Evolutionary conservation across 1,139 yeast species (phyloP).

Genomic region (Pneumocystis murina): DNA sequence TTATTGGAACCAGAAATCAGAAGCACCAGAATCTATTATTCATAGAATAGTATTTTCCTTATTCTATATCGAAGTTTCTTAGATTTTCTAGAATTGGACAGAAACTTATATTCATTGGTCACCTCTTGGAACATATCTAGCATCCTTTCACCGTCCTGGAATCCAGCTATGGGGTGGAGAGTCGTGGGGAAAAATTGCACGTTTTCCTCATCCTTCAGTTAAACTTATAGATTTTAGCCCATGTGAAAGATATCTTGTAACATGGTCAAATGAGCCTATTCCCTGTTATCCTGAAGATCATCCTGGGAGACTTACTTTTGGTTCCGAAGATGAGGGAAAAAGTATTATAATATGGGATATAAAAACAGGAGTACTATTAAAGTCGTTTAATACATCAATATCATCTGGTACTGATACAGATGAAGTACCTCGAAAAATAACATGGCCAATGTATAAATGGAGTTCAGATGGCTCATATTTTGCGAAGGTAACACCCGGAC

Average conservation of each 20-base stretch:
- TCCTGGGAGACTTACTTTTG: conserved; percentile 60
- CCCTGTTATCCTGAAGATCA: conserved; percentile 49
- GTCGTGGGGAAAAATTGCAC: conserved; percentile 54
- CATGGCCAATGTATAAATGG: conserved; percentile 98
- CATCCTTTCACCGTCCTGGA: conserved; percentile 89
- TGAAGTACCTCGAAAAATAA: conserved; percentile 34
- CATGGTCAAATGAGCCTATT: conserved; percentile 80
- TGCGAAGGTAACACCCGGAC: conserved; percentile 91
- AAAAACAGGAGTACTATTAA: conserved; percentile 63
- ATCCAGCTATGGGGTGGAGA: conserved; percentile 94
- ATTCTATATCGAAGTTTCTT: not conserved
- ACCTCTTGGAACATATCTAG: conserved; percentile 80
- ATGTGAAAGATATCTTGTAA: conserved; percentile 74
- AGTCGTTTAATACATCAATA: conserved; percentile 85
- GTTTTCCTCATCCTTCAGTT: conserved; percentile 80
- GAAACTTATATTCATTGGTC: conserved; percentile 80
- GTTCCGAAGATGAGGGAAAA: conserved; percentile 82
- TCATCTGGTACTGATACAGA: conserved; percentile 14
- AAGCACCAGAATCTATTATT: conserved; percentile 61
- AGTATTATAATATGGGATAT: conserved; percentile 90
- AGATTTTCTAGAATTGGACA: conserved; percentile 46
- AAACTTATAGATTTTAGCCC: conserved; percentile 87
- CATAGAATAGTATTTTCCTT: conserved; percentile 41
- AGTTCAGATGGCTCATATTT: conserved; percentile 84
- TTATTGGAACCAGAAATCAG: conserved; percentile 70